Evolutionary conservation across 371 early-diverging fungal genomes (phyloP), one percentile per base, ranked within the genome.

Genomic region (Lichtheimia hyalospora): DNA sequence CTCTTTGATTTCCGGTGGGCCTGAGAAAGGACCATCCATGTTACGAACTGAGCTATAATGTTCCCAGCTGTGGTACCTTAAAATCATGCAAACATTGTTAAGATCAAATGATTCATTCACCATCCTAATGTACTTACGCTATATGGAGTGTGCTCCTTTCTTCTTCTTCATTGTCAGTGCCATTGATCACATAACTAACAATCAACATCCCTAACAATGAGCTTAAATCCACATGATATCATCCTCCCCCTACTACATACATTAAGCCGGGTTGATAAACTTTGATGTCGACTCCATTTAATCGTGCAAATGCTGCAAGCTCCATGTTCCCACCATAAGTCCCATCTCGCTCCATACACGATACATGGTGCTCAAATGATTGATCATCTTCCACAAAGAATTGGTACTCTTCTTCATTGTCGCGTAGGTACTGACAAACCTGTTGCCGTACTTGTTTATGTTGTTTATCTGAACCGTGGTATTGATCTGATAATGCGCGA

Each of bases 311-410:
- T 0, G 91, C 93, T 1, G 88, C 93, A 20, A 95, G 60, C 69
- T 93, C 95, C 74, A 93, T 75, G 64, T 95, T 92, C 13, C 92
- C 92, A 18, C 91, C 94, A 71, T 82, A 94, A 0, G 85, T 86
- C 7, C 91, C 94, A 28, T 75, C 68, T n/a, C 71, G 70, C 23
- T 83, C 74, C 94, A 95, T 93, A 15, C 82, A 73, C n/a, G 57
- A 55, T 0, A 92, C 59, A 54, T 94, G 88, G 20, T 79, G 73
- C 28, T 84, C 87, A 53, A 92, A 85, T 1, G 89, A 66, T 28
- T 77, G 78, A 51, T 82, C 75, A 42, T 89, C 88, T 57, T 88
- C 88, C 10, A 92, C 77, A 73, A 95, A 95, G 7, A 78, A 80
- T 48, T 76, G 71, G 66, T 90, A 95, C 15, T 81, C 81, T 24